phyloP scores from a whole-genome alignment of 176 grass and related monocot genomes.

The Canna indica region DNA sequence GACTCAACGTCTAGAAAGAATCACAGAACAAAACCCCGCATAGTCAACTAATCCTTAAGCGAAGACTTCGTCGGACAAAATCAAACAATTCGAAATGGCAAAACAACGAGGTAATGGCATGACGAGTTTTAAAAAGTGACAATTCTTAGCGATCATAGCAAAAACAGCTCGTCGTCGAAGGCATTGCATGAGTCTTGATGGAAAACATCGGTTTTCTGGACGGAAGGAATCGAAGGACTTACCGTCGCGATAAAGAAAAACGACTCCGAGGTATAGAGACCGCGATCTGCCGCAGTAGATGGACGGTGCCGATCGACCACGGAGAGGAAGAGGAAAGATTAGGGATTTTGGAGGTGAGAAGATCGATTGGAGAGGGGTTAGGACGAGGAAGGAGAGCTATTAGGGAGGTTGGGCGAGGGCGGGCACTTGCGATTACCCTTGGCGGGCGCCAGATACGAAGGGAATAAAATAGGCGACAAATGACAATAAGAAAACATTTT shows the following conservation, averaged over 20 bases:
- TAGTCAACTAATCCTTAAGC: neutral
- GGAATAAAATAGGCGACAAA: neutral
- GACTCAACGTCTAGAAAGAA: neutral
- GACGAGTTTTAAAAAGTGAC: neutral
- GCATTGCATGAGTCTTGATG: neutral
- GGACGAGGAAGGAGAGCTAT: neutral
- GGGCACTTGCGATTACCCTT: neutral
- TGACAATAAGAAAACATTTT: too few relatives aligned
- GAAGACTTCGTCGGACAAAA: neutral
- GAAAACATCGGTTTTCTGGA: neutral
- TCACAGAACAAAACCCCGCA: neutral
- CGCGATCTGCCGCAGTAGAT: neutral
- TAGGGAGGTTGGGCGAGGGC: neutral
- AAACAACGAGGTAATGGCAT: neutral
- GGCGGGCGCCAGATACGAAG: neutral
- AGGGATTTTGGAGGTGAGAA: neutral
- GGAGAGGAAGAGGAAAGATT: neutral
- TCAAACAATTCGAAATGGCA: neutral
- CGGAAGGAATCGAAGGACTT: neutral
- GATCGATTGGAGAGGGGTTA: neutral
- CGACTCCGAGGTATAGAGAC: neutral
- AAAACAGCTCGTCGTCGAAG: neutral
- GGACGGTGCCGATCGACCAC: neutral
- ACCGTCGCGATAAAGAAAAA: neutral
- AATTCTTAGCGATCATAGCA: neutral